Conservation (phyloP, 805 yeast genomes). For the Wickerhamomyces pijperi region DNA sequence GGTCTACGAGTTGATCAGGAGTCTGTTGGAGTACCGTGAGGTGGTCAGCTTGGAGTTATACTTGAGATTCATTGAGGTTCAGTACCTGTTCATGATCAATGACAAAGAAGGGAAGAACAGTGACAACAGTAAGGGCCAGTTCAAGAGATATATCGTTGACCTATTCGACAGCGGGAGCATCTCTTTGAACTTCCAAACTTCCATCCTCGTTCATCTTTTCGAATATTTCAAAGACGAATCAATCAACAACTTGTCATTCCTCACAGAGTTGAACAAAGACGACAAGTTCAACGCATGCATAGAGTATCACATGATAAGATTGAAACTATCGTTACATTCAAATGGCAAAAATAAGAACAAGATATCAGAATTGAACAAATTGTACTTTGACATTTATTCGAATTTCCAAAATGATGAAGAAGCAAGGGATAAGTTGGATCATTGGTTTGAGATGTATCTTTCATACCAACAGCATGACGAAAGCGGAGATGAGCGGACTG, state of each 20-base stretch:
- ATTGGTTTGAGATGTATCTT: neutral
- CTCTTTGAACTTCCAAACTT: neutral
- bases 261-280: neutral
- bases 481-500: too few relatives aligned
- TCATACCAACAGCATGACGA: neutral
- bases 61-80: constrained; percentile 32
- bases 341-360: neutral
- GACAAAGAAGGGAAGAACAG: neutral
- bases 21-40: constrained; percentile 19
- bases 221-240: constrained; percentile 1
- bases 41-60: constrained; percentile 21
- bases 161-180: constrained; percentile 1
- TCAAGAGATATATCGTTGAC: constrained; percentile 1
- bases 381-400: constrained; percentile 8
- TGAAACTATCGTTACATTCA: neutral
- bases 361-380: neutral
- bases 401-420: constrained; percentile 18
- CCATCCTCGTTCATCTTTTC: constrained; percentile 1
- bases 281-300: constrained; percentile 1
- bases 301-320: neutral
- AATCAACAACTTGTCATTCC: neutral
- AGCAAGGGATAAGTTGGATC: constrained; percentile 9
- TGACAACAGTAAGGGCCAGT: too few relatives aligned
- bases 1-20: constrained; percentile 21
- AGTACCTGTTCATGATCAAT: constrained; percentile 17